Percentiles rank a stretch among this genome's conserved stretches.
phyloP scores from a whole-genome alignment of 192 early-diverging fungal genomes.

The Fimicolochytrium jonesii region DNA sequence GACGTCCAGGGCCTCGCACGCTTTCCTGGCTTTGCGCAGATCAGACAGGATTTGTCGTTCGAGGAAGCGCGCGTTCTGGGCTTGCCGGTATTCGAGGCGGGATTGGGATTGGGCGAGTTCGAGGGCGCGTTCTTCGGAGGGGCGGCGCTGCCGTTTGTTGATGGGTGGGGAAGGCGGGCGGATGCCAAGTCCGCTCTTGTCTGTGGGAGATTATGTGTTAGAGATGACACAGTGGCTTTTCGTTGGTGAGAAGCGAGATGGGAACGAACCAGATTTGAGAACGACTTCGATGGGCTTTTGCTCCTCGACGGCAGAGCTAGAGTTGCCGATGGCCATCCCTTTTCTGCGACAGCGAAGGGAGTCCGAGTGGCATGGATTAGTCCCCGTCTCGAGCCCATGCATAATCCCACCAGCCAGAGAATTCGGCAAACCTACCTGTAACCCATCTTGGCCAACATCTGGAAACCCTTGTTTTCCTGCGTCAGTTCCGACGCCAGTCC shows the following conservation, averaged over 20 bases:
- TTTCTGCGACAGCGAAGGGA: no score
- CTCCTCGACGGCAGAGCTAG: no score
- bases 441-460: slow-evolving; percentile 38
- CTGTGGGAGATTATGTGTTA: no score
- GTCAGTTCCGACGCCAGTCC: slow-evolving; percentile 25
- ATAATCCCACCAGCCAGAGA: background rate
- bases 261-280: slow-evolving; percentile 16
- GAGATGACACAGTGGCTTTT: background rate
- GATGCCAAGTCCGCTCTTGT: no score
- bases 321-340: slow-evolving; percentile 28
- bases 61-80: slow-evolving; percentile 5
- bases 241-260: background rate
- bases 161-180: no score
- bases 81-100: slow-evolving; percentile 19
- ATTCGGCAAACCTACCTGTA: slow-evolving; percentile 24
- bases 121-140: no score
- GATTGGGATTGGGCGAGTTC: no score
- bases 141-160: no score
- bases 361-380: no score
- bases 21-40: slow-evolving; percentile 12
- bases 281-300: slow-evolving; percentile 6
- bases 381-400: no score
- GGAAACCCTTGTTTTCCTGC: slow-evolving; percentile 38
- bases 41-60: background rate
- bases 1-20: slow-evolving; percentile 25